Base-by-base conservation (phyloP, 768 basidiomycete species). In the Lactifluus subvellereus region DNA sequence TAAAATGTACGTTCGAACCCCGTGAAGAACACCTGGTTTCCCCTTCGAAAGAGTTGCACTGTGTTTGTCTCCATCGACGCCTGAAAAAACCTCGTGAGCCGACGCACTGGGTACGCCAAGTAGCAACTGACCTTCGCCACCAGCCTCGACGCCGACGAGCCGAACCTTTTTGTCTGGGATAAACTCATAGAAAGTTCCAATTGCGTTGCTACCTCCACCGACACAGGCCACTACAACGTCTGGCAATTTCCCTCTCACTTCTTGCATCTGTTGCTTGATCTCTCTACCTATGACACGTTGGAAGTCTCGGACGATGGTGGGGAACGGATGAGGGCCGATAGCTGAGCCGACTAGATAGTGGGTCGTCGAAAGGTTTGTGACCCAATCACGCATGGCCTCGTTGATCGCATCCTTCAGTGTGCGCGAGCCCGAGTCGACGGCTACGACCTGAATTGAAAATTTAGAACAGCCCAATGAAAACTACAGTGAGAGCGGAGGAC, bases 341-440 rank as follows among this genome's bases (percentile, higher is more conserved):
- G 86, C 93, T 16, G 95, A 98, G 35, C 97, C 97, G 65, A 99
- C 92, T 67, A 98, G 85, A 76, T 98, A 99, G 76, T 98, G 94
- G 1, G 96, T 98, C 6, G 79, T 92, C 13, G 92, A 79, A 37
- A 99, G 82, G 73, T 98, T 95, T 35, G 95, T 94, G 11, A 98
- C 97, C 97, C 97, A 98, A 75, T 98, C 95, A 48, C 97, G 87
- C 83, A 98, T 84, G 6, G 97, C 96, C 67, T 98, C 96, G 77
- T 98, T 99, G 67, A 98, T 94, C 32, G 97, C 96, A 70, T 98
- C 97, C 76, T 99, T 99, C 67, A 99, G 79, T 6, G 96, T 98
- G 71, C 89, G 84, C 27, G 96, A 93, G 27, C 97, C 97, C 5
- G 95, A 95, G 59, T 89, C 78, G 30, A 98, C 96, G 14, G 97